phyloP scores from a whole-genome alignment of 331 rosid species.

The Spiraea crenata region DNA sequence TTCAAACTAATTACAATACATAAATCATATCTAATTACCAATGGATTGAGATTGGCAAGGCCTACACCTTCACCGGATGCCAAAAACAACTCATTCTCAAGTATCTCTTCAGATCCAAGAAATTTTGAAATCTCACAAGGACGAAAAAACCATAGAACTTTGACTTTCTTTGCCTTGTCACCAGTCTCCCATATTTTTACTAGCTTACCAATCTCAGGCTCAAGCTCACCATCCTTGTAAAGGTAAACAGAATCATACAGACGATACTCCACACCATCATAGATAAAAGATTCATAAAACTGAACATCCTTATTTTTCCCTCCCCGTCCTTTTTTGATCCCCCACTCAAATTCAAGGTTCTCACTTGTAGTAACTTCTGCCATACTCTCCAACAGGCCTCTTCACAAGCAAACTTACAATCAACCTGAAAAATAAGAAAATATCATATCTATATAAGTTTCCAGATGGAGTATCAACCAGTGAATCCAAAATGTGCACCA shows the following conservation, averaged over 20 bases:
- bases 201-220: slow-evolving; percentile 71
- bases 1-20: not conserved
- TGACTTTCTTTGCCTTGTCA: slow-evolving; percentile 59
- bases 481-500: not conserved
- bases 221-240: slow-evolving; percentile 57
- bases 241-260: slow-evolving; percentile 74
- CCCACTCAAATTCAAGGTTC: slow-evolving; percentile 66
- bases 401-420: slow-evolving; percentile 3
- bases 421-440: slow-evolving; percentile 18
- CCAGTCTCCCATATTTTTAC: slow-evolving; percentile 64
- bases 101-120: slow-evolving; percentile 35
- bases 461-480: not conserved
- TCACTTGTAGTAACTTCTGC: slow-evolving; percentile 30
- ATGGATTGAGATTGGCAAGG: slow-evolving; percentile 62
- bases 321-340: slow-evolving; percentile 44
- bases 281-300: slow-evolving; percentile 72
- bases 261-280: slow-evolving; percentile 54
- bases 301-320: slow-evolving; percentile 45
- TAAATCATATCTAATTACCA: slow-evolving; percentile 50
- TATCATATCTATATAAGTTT: not conserved
- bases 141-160: slow-evolving; percentile 83
- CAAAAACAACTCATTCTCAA: slow-evolving; percentile 68
- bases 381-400: slow-evolving; percentile 43
- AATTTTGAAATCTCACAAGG: slow-evolving; percentile 63
- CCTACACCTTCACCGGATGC: slow-evolving; percentile 81